These are phyloP conservation scores for Penicillium sp. DNA, from an alignment of 2,329 filamentous ascomycete species.

Conservation along the genomic window DNA sequence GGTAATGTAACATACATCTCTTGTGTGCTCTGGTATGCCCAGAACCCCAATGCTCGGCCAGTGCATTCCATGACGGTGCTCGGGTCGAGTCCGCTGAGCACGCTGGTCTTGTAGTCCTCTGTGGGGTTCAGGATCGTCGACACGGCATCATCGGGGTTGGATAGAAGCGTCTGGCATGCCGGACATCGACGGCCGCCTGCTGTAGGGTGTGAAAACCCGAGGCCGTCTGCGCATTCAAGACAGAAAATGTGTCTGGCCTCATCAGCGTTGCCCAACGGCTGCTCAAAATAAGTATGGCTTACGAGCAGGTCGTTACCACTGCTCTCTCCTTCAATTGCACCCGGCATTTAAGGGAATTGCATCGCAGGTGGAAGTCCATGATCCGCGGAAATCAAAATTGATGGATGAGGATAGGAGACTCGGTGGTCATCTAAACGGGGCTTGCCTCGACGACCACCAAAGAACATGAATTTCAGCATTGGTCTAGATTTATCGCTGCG, in stretches of 20 bases:
- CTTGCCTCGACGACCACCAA: not conserved
- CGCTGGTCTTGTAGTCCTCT: slow-evolving; percentile 86
- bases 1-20: slow-evolving; percentile 62
- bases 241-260: slow-evolving; percentile 77
- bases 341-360: slow-evolving; percentile 78
- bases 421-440: slow-evolving; percentile 11
- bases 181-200: slow-evolving; percentile 64
- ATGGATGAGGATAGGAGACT: slow-evolving; percentile 5
- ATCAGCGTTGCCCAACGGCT: slow-evolving; percentile 9
- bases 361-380: slow-evolving; percentile 75
- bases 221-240: slow-evolving; percentile 64
- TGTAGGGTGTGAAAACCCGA: slow-evolving; percentile 60
- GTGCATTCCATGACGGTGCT: slow-evolving; percentile 83
- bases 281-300: slow-evolving; percentile 20
- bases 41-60: slow-evolving; percentile 74
- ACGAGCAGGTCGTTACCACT: slow-evolving; percentile 89
- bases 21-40: slow-evolving; percentile 80
- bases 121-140: slow-evolving; percentile 70
- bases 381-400: slow-evolving; percentile 13
- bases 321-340: slow-evolving; percentile 66
- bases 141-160: slow-evolving; percentile 72
- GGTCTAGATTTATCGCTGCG: slow-evolving; percentile 11
- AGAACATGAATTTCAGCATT: slow-evolving; percentile 2
- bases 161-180: slow-evolving; percentile 68
- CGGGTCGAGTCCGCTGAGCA: slow-evolving; percentile 79